Evolutionary conservation across 306 rosid species (phyloP), one percentile per base, ranked within the genome.

Genomic region (Erythrophleum fordii): DNA sequence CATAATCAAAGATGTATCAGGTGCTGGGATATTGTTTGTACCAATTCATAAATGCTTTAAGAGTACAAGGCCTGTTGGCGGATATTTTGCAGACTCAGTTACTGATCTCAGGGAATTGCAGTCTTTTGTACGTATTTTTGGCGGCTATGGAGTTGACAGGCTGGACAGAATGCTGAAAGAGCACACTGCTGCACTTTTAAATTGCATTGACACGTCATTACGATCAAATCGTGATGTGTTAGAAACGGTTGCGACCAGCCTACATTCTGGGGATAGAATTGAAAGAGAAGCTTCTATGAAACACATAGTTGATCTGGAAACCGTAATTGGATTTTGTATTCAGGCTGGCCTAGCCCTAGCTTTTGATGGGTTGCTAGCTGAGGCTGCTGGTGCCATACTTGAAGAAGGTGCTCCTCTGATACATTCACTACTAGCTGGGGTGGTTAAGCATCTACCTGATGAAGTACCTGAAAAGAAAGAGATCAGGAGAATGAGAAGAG

Each of bases 21-120:
- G 94, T 69, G 99, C 99, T 73, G 98, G 99, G 85, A 88, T 95
- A 79, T 93, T 95, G 86, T 95, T 91, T 87, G 94, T 92, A 64
- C 96, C 99, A 60, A 76, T 86, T 80, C 97, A 93, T 89, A 95
- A 88, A 73, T 93, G 97, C 88, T 95, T 95, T 86, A 91, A 94
- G 91, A 95, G 99, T 79, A 89, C 97, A 62, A 90, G 99, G 84
- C 99, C 99, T 80, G 98, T 95, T 80, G 98, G 99, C 55, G 99
- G 99, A 81, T 95, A 93, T 78, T 95, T 95, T 86, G 99, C 99
- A 72, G 99, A 95, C 80, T 95, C 99, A 9, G 98, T 95, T 59
- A 90, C 99, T 55, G 99, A 95, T 86, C 84, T 89, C 49, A 87
- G 90, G 84, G 98, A 95, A 79, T 73, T 95, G 75, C 93, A 91